These are phyloP conservation scores for Phytophthora macrochlamydospora DNA, from an alignment of 352 stramenopile genomes.

Conservation along the genomic window DNA sequence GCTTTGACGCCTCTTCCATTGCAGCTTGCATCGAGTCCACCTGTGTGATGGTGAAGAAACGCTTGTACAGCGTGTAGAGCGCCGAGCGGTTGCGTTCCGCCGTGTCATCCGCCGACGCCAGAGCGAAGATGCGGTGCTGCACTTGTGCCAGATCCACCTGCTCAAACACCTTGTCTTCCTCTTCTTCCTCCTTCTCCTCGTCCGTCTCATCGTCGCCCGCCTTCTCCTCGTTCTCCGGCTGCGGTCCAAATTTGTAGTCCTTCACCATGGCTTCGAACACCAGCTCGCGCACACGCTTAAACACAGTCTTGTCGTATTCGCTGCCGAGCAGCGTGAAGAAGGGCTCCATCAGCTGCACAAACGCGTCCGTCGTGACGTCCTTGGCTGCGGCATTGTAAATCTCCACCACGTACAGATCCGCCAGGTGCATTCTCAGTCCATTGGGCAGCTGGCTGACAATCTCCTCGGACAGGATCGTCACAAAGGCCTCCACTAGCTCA, in stretches of 20 bases:
- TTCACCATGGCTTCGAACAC: constrained; percentile 75
- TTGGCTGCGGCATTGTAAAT: constrained; percentile 60
- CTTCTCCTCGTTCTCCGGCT: constrained; percentile 45
- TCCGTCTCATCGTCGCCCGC: constrained; percentile 29
- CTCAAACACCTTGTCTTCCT: constrained; percentile 69
- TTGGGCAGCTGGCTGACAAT: constrained; percentile 83
- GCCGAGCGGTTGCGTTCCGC: constrained; percentile 77
- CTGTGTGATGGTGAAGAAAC: constrained; percentile 74
- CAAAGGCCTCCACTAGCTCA: constrained; percentile 53
- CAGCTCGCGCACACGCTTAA: constrained; percentile 79
- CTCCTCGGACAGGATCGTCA: constrained; percentile 67
- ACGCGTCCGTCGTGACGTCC: constrained; percentile 58
- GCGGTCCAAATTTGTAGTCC: constrained; percentile 69
- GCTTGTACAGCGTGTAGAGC: constrained; percentile 81
- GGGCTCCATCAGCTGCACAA: constrained; percentile 77
- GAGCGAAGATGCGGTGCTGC: constrained; percentile 82
- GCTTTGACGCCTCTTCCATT: constrained; percentile 43
- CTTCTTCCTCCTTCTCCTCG: constrained; percentile 55
- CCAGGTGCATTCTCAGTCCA: constrained; percentile 78
- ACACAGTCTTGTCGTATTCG: constrained; percentile 82
- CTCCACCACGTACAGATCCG: constrained; percentile 76
- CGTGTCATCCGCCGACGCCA: constrained; percentile 78
- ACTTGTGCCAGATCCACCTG: constrained; percentile 64
- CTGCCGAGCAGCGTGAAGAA: constrained; percentile 81
- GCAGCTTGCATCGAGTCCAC: constrained; percentile 75